Evolutionary conservation across 176 grass and related monocot genomes (phyloP).

Genomic region (Tuctoria greenei): DNA sequence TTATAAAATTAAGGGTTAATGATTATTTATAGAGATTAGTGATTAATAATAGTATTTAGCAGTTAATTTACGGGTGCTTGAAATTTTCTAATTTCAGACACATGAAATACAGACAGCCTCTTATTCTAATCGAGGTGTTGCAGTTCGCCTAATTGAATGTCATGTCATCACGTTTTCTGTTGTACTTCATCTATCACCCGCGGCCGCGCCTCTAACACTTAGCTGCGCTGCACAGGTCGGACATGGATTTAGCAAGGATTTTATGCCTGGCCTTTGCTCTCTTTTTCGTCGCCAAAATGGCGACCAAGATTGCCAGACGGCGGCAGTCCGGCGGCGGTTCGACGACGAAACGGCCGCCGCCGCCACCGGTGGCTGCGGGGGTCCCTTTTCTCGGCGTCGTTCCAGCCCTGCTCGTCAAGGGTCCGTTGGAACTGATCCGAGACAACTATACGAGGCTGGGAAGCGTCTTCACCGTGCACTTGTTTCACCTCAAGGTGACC

Average conservation of each 20-base stretch:
- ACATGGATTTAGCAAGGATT: constrained; percentile 5
- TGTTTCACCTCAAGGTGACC: constrained; percentile 40
- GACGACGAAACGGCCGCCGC: background rate
- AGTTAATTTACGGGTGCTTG: too few relatives aligned
- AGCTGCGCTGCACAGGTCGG: background rate
- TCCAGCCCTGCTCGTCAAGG: constrained; percentile 37
- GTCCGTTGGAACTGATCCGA: constrained; percentile 36
- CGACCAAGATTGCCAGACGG: background rate
- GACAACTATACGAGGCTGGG: constrained; percentile 41
- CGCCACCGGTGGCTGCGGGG: constrained; percentile 37
- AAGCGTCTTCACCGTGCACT: constrained; percentile 50
- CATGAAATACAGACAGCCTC: too few relatives aligned
- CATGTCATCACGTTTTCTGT: too few relatives aligned
- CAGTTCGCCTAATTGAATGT: too few relatives aligned
- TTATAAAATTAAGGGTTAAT: too few relatives aligned
- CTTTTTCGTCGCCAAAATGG: background rate
- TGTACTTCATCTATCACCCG: too few relatives aligned
- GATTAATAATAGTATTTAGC: too few relatives aligned
- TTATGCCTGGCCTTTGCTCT: background rate
- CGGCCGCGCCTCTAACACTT: background rate
- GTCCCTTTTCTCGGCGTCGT: constrained; percentile 41
- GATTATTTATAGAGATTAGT: too few relatives aligned
- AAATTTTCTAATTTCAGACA: too few relatives aligned
- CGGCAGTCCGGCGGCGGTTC: background rate
- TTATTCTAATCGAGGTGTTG: too few relatives aligned